Conservation (phyloP, 2,329 filamentous ascomycete genomes). For the Stachybotrys chartarum region DNA sequence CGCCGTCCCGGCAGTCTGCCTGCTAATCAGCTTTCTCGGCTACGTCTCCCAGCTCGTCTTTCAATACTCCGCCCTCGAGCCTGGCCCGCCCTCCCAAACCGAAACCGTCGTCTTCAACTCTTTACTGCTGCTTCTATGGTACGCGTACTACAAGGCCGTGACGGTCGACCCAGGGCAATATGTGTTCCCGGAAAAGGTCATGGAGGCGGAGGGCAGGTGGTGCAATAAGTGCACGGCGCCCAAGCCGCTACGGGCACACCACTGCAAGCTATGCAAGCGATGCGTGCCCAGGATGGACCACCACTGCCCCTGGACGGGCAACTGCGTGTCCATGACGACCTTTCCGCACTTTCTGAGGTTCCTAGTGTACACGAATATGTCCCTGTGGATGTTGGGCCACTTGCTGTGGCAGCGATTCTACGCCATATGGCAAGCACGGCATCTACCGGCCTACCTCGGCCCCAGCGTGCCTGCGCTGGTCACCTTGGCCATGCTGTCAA, state of each 20-base stretch:
- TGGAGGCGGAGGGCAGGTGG: slow-evolving; percentile 43
- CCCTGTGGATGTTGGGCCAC: slow-evolving; percentile 55
- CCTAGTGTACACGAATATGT: slow-evolving; percentile 58
- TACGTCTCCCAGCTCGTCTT: slow-evolving; percentile 70
- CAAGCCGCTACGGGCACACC: slow-evolving; percentile 73
- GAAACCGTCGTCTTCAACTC: slow-evolving; percentile 60
- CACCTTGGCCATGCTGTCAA: slow-evolving; percentile 51
- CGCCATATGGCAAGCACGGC: slow-evolving; percentile 56
- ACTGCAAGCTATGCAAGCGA: slow-evolving; percentile 69
- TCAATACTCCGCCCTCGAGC: slow-evolving; percentile 44
- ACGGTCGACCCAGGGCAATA: slow-evolving; percentile 52
- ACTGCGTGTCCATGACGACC: slow-evolving; percentile 76
- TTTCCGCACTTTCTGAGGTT: slow-evolving; percentile 81
- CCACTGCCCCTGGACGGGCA: slow-evolving; percentile 79
- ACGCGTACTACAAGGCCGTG: slow-evolving; percentile 59
- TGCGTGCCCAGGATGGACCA: slow-evolving; percentile 81
- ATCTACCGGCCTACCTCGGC: slow-evolving; percentile 67
- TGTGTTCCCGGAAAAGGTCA: slow-evolving; percentile 29
- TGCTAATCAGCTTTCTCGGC: slow-evolving; percentile 61
- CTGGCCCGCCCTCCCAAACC: slow-evolving; percentile 49
- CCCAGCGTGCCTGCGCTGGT: slow-evolving; percentile 53
- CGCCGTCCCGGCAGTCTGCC: slow-evolving; percentile 61
- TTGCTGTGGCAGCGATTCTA: slow-evolving; percentile 54
- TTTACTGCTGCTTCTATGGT: slow-evolving; percentile 57
- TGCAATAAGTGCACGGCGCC: slow-evolving; percentile 68